Conservation (phyloP, 495 filamentous ascomycete genomes). For the Thermochaetoides thermophila region DNA sequence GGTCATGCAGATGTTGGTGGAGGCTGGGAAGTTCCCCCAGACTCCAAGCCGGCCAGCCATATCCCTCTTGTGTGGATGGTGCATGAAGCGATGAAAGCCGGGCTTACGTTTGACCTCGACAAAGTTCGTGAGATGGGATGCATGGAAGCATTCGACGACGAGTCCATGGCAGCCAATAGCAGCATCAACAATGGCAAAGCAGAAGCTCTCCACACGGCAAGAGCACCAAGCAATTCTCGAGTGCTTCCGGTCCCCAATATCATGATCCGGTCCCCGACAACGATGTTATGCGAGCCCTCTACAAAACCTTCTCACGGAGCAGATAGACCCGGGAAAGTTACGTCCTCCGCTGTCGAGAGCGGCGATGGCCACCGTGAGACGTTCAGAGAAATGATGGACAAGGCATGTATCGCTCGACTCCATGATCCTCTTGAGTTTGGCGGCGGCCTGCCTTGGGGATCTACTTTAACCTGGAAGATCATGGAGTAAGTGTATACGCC, state of each 20-base stretch:
- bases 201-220: not conserved
- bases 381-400: slow-evolving; percentile 40
- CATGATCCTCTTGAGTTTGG: slow-evolving; percentile 63
- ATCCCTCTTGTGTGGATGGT: slow-evolving; percentile 76
- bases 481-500: slow-evolving; percentile 57
- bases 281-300: too few relatives aligned
- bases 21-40: slow-evolving; percentile 52
- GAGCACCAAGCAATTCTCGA: not conserved
- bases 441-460: slow-evolving; percentile 41
- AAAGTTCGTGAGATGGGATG: slow-evolving; percentile 54
- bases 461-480: slow-evolving; percentile 59
- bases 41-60: slow-evolving; percentile 51
- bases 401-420: slow-evolving; percentile 46
- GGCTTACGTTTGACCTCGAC: slow-evolving; percentile 51
- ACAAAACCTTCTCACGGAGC: too few relatives aligned
- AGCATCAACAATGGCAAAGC: not conserved
- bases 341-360: not conserved
- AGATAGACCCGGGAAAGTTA: too few relatives aligned
- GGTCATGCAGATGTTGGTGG: slow-evolving; percentile 75
- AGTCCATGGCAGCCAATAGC: not conserved
- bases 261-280: slow-evolving; percentile 19
- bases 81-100: slow-evolving; percentile 58
- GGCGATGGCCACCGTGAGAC: slow-evolving; percentile 14
- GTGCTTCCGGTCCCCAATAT: slow-evolving; percentile 19
- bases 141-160: slow-evolving; percentile 19